Evolutionary conservation across 2,329 filamentous ascomycete genomes (phyloP).

Genomic region (Cylindrodendrum hubeiense): DNA sequence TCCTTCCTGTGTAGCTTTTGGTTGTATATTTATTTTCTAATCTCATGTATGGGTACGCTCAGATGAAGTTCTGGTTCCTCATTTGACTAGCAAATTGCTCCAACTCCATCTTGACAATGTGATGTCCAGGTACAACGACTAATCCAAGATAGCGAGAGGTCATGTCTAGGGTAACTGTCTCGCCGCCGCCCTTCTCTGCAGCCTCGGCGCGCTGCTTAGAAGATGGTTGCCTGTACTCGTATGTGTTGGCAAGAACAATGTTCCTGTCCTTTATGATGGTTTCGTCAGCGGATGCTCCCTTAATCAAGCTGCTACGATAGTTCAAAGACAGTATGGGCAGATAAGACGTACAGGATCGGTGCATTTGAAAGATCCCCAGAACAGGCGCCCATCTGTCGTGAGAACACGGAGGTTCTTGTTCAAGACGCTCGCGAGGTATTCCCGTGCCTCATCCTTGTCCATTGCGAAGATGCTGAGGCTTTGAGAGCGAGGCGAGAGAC

Average conservation of each 20-base stretch:
- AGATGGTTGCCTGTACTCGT: conserved; percentile 88
- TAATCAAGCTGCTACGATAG: not conserved
- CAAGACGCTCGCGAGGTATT: conserved; percentile 75
- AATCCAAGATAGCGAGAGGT: conserved; percentile 88
- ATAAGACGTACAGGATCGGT: conserved; percentile 82
- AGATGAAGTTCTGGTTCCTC: conserved; percentile 35
- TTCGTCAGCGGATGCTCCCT: not conserved
- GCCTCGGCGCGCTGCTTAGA: conserved; percentile 58
- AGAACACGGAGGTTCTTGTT: conserved; percentile 84
- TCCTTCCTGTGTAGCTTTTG: conserved; percentile 41
- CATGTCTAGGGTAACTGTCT: conserved; percentile 75
- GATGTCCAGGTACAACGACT: conserved; percentile 87
- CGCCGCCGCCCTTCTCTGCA: conserved; percentile 49
- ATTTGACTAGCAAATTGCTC: conserved; percentile 78
- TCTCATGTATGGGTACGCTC: conserved; percentile 34
- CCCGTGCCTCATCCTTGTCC: conserved; percentile 65
- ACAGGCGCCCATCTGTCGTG: conserved; percentile 87
- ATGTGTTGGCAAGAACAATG: conserved; percentile 85
- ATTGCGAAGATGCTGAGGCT: conserved; percentile 45
- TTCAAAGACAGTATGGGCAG: too few species aligned
- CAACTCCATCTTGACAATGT: conserved; percentile 89
- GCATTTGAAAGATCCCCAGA: conserved; percentile 92
- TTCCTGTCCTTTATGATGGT: conserved; percentile 78
- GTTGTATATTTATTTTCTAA: conserved; percentile 46
- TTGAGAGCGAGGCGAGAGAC: conserved; percentile 6